A percentile compares a stretch with the other conserved stretches of the same genome.
Conservation (phyloP, 495 filamentous ascomycete genomes). For the Penicillium mononematosum region DNA sequence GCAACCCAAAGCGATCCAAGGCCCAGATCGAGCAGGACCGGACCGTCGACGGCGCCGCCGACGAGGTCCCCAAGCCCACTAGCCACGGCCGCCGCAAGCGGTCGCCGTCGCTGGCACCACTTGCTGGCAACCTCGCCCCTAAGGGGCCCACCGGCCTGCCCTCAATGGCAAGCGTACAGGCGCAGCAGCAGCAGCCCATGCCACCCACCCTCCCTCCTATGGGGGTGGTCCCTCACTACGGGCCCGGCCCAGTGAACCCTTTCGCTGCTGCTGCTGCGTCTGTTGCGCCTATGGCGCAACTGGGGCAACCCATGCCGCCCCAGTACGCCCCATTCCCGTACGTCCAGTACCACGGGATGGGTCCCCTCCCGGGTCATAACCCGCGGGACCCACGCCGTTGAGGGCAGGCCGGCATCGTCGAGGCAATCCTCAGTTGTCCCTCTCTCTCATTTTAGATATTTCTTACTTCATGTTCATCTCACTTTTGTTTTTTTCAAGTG, state of each 20-base stretch:
- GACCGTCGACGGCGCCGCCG: slow-evolving; percentile 28
- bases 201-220: slow-evolving; percentile 24
- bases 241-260: slow-evolving; percentile 16
- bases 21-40: slow-evolving; percentile 47
- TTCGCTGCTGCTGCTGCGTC: slow-evolving; percentile 18
- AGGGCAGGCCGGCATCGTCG: slow-evolving; percentile 5
- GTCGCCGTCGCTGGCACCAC: slow-evolving; percentile 24
- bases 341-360: slow-evolving; percentile 20
- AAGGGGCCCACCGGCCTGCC: slow-evolving; percentile 24
- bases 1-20: slow-evolving; percentile 50
- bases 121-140: slow-evolving; percentile 29
- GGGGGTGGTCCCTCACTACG: slow-evolving; percentile 20
- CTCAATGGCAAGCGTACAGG: slow-evolving; percentile 20
- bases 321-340: slow-evolving; percentile 32
- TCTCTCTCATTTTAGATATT: slow-evolving; percentile 3
- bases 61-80: slow-evolving; percentile 29
- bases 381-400: slow-evolving; percentile 12
- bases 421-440: neutral
- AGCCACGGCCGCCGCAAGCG: slow-evolving; percentile 24
- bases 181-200: slow-evolving; percentile 16
- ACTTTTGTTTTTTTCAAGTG: neutral
- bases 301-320: slow-evolving; percentile 25
- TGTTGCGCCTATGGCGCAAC: slow-evolving; percentile 15
- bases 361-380: slow-evolving; percentile 12
- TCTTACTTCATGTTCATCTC: neutral